Evolutionary conservation across 169 alveolate genomes (phyloP).

Genomic region (Eimeria zaria): DNA sequence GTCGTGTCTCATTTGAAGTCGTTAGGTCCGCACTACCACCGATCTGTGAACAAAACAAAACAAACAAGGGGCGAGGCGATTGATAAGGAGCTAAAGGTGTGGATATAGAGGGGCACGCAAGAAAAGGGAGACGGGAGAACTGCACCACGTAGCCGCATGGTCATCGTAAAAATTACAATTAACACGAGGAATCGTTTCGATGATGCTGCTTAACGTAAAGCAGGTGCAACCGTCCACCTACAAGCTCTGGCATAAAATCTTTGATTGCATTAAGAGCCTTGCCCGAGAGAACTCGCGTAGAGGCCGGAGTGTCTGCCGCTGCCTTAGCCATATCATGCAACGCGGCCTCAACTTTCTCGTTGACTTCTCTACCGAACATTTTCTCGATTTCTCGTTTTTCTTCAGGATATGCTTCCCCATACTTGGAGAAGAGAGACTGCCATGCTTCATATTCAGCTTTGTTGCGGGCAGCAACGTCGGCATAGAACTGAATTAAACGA

Average conservation of each 20-base stretch:
- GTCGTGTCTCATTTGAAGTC: conserved; percentile 88
- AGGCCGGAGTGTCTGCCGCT: conserved; percentile 59
- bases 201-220: background rate
- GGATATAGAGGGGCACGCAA: background rate
- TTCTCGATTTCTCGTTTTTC: conserved; percentile 85
- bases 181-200: background rate
- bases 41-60: conserved; percentile 82
- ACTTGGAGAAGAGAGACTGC: conserved; percentile 86
- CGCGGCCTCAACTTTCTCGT: conserved; percentile 19
- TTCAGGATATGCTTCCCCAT: conserved; percentile 85
- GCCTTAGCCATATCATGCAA: conserved; percentile 59
- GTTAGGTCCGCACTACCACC: conserved; percentile 92
- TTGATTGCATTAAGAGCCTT: conserved; percentile 74
- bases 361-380: conserved; percentile 63
- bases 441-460: conserved; percentile 85
- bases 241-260: conserved; percentile 88
- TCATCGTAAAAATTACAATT: too few species aligned
- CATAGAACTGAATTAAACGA: conserved; percentile 60
- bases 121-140: background rate
- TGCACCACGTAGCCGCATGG: too few species aligned
- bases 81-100: background rate
- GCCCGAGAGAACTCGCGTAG: conserved; percentile 80
- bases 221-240: conserved; percentile 5
- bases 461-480: conserved; percentile 84
- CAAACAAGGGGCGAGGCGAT: background rate